These are phyloP conservation scores for Penicillium sumatraense DNA, from an alignment of 2,329 filamentous ascomycete species.

Conservation along the genomic window DNA sequence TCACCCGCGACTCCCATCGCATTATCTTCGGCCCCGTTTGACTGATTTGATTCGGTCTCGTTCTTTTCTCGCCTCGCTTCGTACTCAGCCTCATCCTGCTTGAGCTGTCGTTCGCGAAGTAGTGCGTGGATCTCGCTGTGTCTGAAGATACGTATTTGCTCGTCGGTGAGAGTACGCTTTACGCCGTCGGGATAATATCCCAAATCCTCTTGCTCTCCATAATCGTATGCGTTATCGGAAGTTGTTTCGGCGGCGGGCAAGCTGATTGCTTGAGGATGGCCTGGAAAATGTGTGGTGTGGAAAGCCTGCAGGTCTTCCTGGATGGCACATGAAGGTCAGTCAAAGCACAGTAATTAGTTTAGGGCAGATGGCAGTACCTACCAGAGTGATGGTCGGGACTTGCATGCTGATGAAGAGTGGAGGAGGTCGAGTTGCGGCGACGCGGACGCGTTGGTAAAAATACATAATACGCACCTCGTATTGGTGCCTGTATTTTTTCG, in stretches of 20 bases:
- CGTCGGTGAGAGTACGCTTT: conserved; percentile 87
- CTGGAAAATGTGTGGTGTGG: conserved; percentile 62
- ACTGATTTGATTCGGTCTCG: not conserved
- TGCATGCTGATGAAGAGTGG: conserved; percentile 20
- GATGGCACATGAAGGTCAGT: not conserved
- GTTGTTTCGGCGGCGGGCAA: conserved; percentile 1
- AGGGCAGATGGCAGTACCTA: conserved; percentile 20
- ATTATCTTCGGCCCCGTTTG: not conserved
- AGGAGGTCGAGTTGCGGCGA: conserved; percentile 8
- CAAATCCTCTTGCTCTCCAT: conserved; percentile 61
- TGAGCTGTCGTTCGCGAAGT: conserved; percentile 55
- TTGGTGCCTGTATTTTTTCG: not conserved
- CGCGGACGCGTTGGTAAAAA: conserved; percentile 11
- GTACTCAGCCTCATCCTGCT: conserved; percentile 34
- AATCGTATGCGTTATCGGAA: conserved; percentile 17
- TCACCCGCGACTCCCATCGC: not conserved
- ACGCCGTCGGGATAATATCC: conserved; percentile 86
- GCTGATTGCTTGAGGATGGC: conserved; percentile 9
- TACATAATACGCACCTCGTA: not conserved
- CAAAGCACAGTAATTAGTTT: too few species aligned
- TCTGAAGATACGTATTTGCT: conserved; percentile 87
- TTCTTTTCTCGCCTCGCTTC: conserved; percentile 10
- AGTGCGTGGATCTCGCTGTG: conserved; percentile 83
- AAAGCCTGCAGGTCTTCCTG: conserved; percentile 66
- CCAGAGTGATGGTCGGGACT: conserved; percentile 42